These are phyloP conservation scores for Monilinia vaccinii-corymbosi DNA, from an alignment of 2,329 filamentous ascomycete species.

Conservation along the genomic window DNA sequence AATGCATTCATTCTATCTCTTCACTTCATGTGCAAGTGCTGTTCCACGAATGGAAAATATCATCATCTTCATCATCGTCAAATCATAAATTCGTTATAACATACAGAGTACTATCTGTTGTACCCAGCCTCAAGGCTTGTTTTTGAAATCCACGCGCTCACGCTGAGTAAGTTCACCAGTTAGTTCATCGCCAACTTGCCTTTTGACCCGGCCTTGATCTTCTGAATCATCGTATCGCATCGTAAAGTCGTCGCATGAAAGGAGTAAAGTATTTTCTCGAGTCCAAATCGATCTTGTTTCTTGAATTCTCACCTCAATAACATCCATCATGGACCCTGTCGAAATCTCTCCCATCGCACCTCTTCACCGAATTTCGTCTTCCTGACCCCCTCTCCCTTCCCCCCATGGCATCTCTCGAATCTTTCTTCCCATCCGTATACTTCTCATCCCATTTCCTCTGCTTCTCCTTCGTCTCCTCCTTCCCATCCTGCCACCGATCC, in stretches of 20 bases:
- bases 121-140: too few relatives aligned
- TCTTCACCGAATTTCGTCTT: neutral
- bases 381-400: neutral
- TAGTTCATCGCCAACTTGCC: too few relatives aligned
- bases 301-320: neutral
- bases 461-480: slow-evolving; percentile 12
- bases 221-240: neutral
- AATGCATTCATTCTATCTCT: too few relatives aligned
- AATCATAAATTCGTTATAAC: neutral
- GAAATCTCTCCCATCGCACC: neutral
- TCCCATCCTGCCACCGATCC: slow-evolving; percentile 19
- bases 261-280: neutral
- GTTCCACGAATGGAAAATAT: too few relatives aligned
- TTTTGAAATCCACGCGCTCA: neutral
- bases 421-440: neutral
- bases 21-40: too few relatives aligned
- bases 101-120: too few relatives aligned
- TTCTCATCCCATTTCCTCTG: slow-evolving; percentile 10
- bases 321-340: neutral
- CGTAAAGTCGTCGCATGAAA: neutral
- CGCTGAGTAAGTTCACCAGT: too few relatives aligned
- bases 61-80: too few relatives aligned
- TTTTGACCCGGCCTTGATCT: too few relatives aligned
- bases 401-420: neutral
- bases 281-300: too few relatives aligned